Evolutionary conservation across 305 asterid genomes (phyloP), one percentile per base, ranked within the genome.

Genomic region (Ajuga reptans): DNA sequence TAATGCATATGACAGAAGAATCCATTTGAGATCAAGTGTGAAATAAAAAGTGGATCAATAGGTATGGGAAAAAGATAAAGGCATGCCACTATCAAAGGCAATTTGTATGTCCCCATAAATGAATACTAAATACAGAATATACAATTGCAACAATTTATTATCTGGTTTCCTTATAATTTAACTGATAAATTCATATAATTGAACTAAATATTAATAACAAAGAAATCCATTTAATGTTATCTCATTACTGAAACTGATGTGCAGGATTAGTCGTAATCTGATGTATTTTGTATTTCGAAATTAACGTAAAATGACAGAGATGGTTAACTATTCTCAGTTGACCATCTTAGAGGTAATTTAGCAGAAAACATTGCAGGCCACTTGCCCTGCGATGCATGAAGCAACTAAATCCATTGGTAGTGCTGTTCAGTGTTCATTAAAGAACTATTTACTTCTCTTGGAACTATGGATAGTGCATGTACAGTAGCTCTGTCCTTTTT

Each of bases 361-460:
- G 66, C 33, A 11, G 24, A 33, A 39, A 39, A 36, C 21, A 46
- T 55, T 68, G 71, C 67, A 36, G 42, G 64, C 79, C 51, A 64
- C 58, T 27, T 52, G 59, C 58, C 55, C 74, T 47, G 55, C 66
- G 59, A 64, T 64, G 47, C 68, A 68, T 43, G 68, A 69, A 72
- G 64, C 46, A 68, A 63, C 68, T 46, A 39, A 10, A 14, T 16
- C 27, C 52, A 61, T 47, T 4, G 63, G 27, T 17, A 66, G 63
- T 66, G 63, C 52, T 61, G 72, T 45, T 55, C 79, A 41, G 39
- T 72, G 77, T 59, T 72, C 64, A 67, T 24, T 65, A 52, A 61
- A 66, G 64, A 55, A 64, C 68, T 72, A 54, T 58, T 72, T 68
- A 43, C 72, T 59, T 70, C 50, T 76, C 77, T 77, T 56, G 81